These are phyloP conservation scores for Malania oleifera DNA, from an alignment of 164 flowering plant species.

Conservation along the genomic window DNA sequence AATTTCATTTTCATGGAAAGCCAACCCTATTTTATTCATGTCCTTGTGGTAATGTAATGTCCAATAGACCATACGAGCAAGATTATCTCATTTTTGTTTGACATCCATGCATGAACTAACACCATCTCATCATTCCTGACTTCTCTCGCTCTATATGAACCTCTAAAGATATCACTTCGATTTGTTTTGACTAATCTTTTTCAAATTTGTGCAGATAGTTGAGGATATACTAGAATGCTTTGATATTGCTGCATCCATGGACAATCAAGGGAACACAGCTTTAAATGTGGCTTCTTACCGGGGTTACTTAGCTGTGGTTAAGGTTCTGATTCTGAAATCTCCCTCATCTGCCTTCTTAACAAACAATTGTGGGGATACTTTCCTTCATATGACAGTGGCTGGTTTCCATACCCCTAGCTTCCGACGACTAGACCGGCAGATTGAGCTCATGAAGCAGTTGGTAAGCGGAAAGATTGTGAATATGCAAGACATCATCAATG, in stretches of 20 bases:
- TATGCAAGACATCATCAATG: slow-evolving; percentile 55
- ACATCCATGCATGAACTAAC: too few relatives aligned
- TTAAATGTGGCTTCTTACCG: slow-evolving; percentile 76
- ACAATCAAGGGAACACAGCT: slow-evolving; percentile 77
- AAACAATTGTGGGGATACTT: slow-evolving; percentile 74
- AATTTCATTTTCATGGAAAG: too few relatives aligned
- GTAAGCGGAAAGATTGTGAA: slow-evolving; percentile 37
- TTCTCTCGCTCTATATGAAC: too few relatives aligned
- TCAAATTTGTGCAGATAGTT: slow-evolving; percentile 53
- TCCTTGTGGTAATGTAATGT: too few relatives aligned
- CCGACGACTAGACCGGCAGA: slow-evolving; percentile 65
- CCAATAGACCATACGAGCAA: too few relatives aligned
- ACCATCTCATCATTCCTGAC: too few relatives aligned
- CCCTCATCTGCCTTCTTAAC: slow-evolving; percentile 35
- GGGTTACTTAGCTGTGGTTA: slow-evolving; percentile 58
- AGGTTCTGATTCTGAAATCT: slow-evolving; percentile 40
- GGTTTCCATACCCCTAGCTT: slow-evolving; percentile 80
- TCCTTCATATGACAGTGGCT: slow-evolving; percentile 82
- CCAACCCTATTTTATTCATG: too few relatives aligned
- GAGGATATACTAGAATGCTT: slow-evolving; percentile 52
- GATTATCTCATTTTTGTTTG: too few relatives aligned
- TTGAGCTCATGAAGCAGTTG: slow-evolving; percentile 62
- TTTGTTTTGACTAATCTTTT: not conserved
- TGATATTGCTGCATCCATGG: slow-evolving; percentile 43
- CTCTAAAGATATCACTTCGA: not conserved